Evolutionary conservation across 2,329 filamentous ascomycete genomes (phyloP).

Genomic region (Claviceps cyperi): DNA sequence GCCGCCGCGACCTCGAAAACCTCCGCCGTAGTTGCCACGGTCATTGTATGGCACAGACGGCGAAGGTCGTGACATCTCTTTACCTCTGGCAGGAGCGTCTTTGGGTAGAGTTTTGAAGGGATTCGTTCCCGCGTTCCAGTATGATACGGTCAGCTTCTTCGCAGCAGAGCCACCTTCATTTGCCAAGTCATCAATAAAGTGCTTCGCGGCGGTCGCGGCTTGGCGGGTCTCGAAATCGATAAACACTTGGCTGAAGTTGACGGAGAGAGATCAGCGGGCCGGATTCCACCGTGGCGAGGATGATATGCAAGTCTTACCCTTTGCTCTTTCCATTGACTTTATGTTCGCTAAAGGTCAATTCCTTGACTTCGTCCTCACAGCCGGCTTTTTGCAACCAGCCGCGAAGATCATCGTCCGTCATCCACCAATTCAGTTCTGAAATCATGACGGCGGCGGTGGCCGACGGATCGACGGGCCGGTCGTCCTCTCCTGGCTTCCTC

Average conservation of each 20-base stretch:
- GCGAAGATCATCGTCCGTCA: slow-evolving; percentile 84
- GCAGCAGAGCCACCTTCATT: slow-evolving; percentile 35
- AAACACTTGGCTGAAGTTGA: slow-evolving; percentile 49
- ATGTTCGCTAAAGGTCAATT: slow-evolving; percentile 94
- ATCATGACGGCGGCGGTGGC: slow-evolving; percentile 64
- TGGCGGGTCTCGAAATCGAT: slow-evolving; percentile 73
- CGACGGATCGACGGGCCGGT: slow-evolving; percentile 41
- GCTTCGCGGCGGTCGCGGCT: slow-evolving; percentile 74
- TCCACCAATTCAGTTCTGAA: slow-evolving; percentile 93
- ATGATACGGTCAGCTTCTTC: slow-evolving; percentile 61
- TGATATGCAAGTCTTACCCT: slow-evolving; percentile 47
- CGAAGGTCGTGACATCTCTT: slow-evolving; percentile 45
- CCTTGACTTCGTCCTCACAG: slow-evolving; percentile 73
- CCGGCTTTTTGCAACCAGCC: slow-evolving; percentile 70
- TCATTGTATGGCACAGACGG: slow-evolving; percentile 34
- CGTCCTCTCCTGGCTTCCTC: slow-evolving; percentile 45
- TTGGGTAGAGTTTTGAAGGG: slow-evolving; percentile 86
- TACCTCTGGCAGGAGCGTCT: slow-evolving; percentile 53
- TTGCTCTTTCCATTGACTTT: slow-evolving; percentile 99
- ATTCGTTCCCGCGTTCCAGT: slow-evolving; percentile 63
- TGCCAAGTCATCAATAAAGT: slow-evolving; percentile 53
- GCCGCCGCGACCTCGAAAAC: slow-evolving; percentile 37
- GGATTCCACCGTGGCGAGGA: neutral
- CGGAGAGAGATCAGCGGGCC: neutral
- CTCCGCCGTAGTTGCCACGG: slow-evolving; percentile 31